Evolutionary conservation across 2,329 filamentous ascomycete genomes (phyloP), one percentile per base, ranked within the genome.

Genomic region (Fusarium decemcellulare): DNA sequence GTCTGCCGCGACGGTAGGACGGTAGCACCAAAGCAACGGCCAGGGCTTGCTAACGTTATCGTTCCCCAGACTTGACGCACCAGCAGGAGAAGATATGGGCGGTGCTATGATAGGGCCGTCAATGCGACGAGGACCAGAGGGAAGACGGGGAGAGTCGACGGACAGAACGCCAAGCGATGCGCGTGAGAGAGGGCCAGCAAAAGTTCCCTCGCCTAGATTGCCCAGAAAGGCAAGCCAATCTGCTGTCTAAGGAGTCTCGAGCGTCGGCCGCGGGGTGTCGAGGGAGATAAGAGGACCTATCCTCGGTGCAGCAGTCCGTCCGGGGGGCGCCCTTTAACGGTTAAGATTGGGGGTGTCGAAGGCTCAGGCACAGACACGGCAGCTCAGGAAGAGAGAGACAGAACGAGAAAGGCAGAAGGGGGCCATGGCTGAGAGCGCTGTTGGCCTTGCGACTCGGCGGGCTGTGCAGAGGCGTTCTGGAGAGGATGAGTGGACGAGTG

Each of bases 171-270:
- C 79, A 79, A 79, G 78, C 73, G 74, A 76, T 76, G 72, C 69
- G 76, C 71, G 74, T 73, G 74, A 74, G 74, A 74, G 76, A 74
- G 69, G 73, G 74, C 74, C 74, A 77, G 78, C 79, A 81, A 81
- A 81, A 81, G 79, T 81, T 78, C 78, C 79, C 67, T 80, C 74
- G 78, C 75, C 74, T 76, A 79, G 73, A 53, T 77, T 78, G 72
- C 77, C 76, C 57, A 72, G 73, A 76, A 76, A 71, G 79, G 78
- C 73, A 80, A 78, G 72, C 77, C 72, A 76, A 76, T 74, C 73
- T 76, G 63, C 70, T 68, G 68, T 74, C 70, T 72, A 62, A 69
- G 57, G 73, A 71, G 71, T 65, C 71, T 74, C 48, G 63, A 71
- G 70, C 65, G 67, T 60, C 57, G 59, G 48, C 60, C 71, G 65